Percentiles rank a stretch among this genome's conserved stretches.
These are phyloP conservation scores for Pichia exigua DNA, from an alignment of 805 yeast genomes.

Conservation along the genomic window DNA sequence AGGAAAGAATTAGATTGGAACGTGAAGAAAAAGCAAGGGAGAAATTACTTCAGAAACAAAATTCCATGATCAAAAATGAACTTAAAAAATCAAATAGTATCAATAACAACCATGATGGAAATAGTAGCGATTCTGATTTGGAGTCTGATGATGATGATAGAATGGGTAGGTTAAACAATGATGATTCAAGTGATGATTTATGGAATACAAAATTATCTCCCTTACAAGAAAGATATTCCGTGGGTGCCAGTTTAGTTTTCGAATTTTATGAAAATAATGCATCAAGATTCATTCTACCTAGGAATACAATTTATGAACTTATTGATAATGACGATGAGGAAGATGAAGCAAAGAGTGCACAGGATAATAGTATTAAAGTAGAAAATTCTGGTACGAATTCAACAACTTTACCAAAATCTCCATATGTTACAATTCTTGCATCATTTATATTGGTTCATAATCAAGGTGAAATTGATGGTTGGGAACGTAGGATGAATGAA, in stretches of 20 bases:
- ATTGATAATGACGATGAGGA: slow-evolving; percentile 22
- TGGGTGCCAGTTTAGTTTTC: slow-evolving; percentile 68
- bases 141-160: slow-evolving; percentile 10
- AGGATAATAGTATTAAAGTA: slow-evolving; percentile 14
- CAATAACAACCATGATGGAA: slow-evolving; percentile 4
- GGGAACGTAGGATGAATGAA: slow-evolving; percentile 31
- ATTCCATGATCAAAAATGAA: slow-evolving; percentile 5
- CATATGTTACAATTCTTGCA: slow-evolving; percentile 34
- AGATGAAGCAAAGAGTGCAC: slow-evolving; percentile 7
- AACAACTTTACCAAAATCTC: slow-evolving; percentile 8
- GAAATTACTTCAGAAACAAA: slow-evolving; percentile 5
- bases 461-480: slow-evolving; percentile 38
- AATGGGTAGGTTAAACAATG: slow-evolving; percentile 13
- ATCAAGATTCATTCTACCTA: slow-evolving; percentile 68
- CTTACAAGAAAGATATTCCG: slow-evolving; percentile 63
- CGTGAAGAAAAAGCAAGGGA: slow-evolving; percentile 17
- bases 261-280: slow-evolving; percentile 79
- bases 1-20: slow-evolving; percentile 16
- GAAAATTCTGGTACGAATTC: slow-evolving; percentile 1
- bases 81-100: background rate
- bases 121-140: slow-evolving; percentile 9
- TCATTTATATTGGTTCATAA: slow-evolving; percentile 47
- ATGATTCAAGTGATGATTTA: slow-evolving; percentile 15
- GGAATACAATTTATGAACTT: slow-evolving; percentile 65
- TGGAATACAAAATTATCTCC: slow-evolving; percentile 60